These are phyloP conservation scores for Gaeumannomyces tritici DNA, from an alignment of 2,329 filamentous ascomycete species.

Conservation along the genomic window DNA sequence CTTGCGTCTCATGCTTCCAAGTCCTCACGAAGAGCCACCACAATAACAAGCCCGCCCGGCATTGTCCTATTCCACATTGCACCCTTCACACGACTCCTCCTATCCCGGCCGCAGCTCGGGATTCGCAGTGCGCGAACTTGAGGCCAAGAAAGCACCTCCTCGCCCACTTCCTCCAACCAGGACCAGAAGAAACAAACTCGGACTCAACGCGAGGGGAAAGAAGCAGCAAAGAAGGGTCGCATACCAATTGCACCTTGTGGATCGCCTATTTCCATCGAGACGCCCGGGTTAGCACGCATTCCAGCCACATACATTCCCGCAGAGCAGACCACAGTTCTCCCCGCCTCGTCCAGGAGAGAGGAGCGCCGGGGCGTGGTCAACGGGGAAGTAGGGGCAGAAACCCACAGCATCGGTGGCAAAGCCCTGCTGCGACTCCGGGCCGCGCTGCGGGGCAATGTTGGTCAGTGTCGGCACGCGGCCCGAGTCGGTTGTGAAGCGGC, in stretches of 20 bases:
- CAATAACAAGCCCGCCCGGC: background rate
- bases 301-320: background rate
- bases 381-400: background rate
- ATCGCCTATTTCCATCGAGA: conserved; percentile 37
- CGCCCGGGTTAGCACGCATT: background rate
- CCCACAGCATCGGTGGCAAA: conserved; percentile 24
- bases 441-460: conserved; percentile 42
- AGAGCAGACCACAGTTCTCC: background rate
- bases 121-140: too few species aligned
- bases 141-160: too few species aligned
- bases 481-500: conserved; percentile 90
- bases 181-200: background rate
- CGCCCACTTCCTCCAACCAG: background rate
- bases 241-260: conserved; percentile 70
- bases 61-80: background rate
- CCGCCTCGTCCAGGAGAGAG: background rate
- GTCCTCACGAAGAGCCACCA: background rate
- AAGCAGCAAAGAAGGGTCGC: conserved; percentile 20
- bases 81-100: background rate
- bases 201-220: background rate
- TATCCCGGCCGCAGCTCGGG: background rate
- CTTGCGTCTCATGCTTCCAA: background rate
- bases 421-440: conserved; percentile 31
- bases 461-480: conserved; percentile 69
- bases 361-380: background rate